Conservation (phyloP, 2,329 filamentous ascomycete species). For the Aspergillus pseudotamarii region DNA sequence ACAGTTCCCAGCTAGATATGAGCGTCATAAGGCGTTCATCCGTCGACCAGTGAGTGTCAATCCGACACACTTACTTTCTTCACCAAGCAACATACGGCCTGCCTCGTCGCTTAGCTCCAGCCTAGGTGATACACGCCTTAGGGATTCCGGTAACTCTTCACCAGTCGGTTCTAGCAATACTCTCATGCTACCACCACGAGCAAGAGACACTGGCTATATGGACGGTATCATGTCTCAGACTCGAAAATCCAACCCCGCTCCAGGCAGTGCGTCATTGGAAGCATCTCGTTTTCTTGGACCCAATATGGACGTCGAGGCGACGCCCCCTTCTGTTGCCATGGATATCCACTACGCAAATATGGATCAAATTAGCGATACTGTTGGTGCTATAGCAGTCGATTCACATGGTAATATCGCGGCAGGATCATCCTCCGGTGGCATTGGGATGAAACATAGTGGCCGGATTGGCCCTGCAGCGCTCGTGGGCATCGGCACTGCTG, state of each 20-base stretch:
- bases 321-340: neutral
- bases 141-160: slow-evolving; percentile 1
- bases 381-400: slow-evolving; percentile 94
- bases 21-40: slow-evolving; percentile 20
- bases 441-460: slow-evolving; percentile 96
- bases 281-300: neutral
- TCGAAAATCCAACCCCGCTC: neutral
- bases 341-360: slow-evolving; percentile 24
- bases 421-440: slow-evolving; percentile 93
- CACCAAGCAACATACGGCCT: slow-evolving; percentile 18
- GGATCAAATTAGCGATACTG: slow-evolving; percentile 84
- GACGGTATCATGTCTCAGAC: slow-evolving; percentile 10
- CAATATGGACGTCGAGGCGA: slow-evolving; percentile 7
- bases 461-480: slow-evolving; percentile 90
- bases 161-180: neutral
- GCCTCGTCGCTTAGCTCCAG: slow-evolving; percentile 5
- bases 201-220: slow-evolving; percentile 8
- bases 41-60: slow-evolving; percentile 26
- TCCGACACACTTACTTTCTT: slow-evolving; percentile 25
- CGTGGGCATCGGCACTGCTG: slow-evolving; percentile 85
- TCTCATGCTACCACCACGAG: neutral
- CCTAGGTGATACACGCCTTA: neutral
- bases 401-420: slow-evolving; percentile 84
- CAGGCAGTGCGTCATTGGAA: neutral
- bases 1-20: slow-evolving; percentile 26